Evolutionary conservation across 2,329 filamentous ascomycete species (phyloP).

Genomic region (Botrytis tulipae): DNA sequence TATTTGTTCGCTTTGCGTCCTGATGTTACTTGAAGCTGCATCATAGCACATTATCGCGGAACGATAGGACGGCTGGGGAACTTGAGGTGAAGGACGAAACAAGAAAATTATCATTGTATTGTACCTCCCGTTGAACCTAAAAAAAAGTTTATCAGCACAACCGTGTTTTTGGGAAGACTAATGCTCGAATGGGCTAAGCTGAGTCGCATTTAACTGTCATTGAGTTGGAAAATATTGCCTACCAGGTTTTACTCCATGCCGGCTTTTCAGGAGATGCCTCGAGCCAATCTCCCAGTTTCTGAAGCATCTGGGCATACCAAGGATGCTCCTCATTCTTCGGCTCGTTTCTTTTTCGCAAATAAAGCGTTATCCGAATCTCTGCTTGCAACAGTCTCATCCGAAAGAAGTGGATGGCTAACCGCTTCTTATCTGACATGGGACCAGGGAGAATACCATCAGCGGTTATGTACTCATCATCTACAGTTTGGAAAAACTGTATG

Average conservation of each 20-base stretch:
- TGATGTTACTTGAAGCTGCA: conserved; percentile 77
- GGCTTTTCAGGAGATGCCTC: conserved; percentile 70
- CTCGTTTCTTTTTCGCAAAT: conserved; percentile 76
- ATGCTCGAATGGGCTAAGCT: background rate
- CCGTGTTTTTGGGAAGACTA: background rate
- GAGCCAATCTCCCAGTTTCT: conserved; percentile 77
- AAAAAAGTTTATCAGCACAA: conserved; percentile 24
- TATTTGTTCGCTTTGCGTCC: conserved; percentile 77
- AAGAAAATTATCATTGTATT: conserved; percentile 88
- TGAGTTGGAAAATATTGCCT: conserved; percentile 28
- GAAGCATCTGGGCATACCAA: conserved; percentile 81
- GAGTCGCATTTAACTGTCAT: conserved; percentile 19
- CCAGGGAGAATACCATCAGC: conserved; percentile 70
- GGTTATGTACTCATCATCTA: conserved; percentile 82
- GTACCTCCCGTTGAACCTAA: conserved; percentile 65
- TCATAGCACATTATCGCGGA: conserved; percentile 82
- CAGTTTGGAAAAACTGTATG: conserved; percentile 78
- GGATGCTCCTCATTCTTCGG: conserved; percentile 78
- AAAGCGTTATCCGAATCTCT: conserved; percentile 82
- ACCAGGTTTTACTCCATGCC: conserved; percentile 77
- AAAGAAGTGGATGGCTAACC: conserved; percentile 88
- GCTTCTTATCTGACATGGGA: conserved; percentile 76
- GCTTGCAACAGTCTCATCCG: conserved; percentile 86
- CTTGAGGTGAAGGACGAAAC: conserved; percentile 87
- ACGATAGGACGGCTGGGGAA: conserved; percentile 76